phyloP scores from a whole-genome alignment of 208 protist species.

The Acanthamoeba divionensis region DNA sequence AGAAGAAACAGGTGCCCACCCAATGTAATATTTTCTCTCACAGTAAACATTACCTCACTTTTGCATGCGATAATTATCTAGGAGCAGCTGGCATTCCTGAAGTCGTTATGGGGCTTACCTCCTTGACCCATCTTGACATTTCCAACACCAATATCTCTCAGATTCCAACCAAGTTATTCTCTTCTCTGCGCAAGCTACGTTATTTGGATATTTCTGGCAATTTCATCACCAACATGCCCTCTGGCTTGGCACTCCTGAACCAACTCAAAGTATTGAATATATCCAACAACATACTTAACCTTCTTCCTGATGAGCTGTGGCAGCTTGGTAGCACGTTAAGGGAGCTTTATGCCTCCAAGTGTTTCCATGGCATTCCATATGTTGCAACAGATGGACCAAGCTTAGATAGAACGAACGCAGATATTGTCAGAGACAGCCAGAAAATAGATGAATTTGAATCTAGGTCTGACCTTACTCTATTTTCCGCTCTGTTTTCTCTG shows the following conservation, averaged over 20 bases:
- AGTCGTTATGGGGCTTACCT: neutral
- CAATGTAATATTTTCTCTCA: no score
- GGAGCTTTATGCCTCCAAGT: neutral
- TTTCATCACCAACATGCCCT: neutral
- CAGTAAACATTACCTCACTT: no score
- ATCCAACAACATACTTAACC: neutral
- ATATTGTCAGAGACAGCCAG: neutral
- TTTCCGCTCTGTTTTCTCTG: no score
- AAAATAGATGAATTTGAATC: no score
- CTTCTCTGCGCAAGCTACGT: neutral
- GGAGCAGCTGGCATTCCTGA: neutral
- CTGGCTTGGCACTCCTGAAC: neutral
- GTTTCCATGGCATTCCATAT: neutral
- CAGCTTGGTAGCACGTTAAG: neutral
- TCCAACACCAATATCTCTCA: neutral
- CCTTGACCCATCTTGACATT: neutral
- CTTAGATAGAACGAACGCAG: neutral
- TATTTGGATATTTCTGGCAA: neutral
- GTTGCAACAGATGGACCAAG: no score
- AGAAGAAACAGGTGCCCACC: no score
- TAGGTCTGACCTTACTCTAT: no score
- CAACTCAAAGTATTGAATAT: neutral
- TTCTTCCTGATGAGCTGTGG: neutral
- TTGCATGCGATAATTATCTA: no score
- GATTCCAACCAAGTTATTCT: neutral